These are phyloP conservation scores for Moesziomyces parantarcticus DNA, from an alignment of 1,284 basidiomycete genomes.

Conservation along the genomic window DNA sequence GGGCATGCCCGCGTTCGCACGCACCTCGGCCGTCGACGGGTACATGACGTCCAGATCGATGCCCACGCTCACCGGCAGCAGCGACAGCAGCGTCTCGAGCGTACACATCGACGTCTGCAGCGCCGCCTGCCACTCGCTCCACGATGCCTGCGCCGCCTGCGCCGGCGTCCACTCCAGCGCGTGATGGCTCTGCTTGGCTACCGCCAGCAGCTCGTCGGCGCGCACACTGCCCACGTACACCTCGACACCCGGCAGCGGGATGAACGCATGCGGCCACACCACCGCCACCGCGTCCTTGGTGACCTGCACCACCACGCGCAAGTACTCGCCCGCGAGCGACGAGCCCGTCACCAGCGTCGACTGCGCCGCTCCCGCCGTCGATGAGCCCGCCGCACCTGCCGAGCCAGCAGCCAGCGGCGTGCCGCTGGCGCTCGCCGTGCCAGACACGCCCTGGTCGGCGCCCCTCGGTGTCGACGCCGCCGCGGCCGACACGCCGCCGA, in stretches of 20 bases:
- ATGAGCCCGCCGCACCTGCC: constrained; percentile 3
- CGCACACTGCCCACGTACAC: constrained; percentile 86
- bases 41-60: constrained; percentile 65
- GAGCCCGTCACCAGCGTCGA: constrained; percentile 78
- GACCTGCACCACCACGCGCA: constrained; percentile 88
- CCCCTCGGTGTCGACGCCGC: constrained; percentile 14
- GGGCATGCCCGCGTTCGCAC: constrained; percentile 51
- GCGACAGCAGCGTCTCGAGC: constrained; percentile 56
- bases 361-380: constrained; percentile 20
- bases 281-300: constrained; percentile 90
- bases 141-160: constrained; percentile 27
- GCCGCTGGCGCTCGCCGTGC: constrained; percentile 13
- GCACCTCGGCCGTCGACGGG: constrained; percentile 58
- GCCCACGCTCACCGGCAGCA: constrained; percentile 56
- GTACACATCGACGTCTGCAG: constrained; percentile 46
- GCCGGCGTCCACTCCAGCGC: constrained; percentile 27
- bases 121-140: constrained; percentile 56
- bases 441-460: constrained; percentile 19
- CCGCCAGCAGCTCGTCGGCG: constrained; percentile 78
- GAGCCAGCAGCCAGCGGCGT: constrained; percentile 22
- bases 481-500: constrained; percentile 14
- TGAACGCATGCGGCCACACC: constrained; percentile 76
- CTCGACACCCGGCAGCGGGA: constrained; percentile 80
- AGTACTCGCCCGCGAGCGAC: constrained; percentile 86
- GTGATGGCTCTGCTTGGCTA: constrained; percentile 71